A percentile compares a stretch with the other conserved stretches of the same genome.
phyloP scores from a whole-genome alignment of 352 stramenopile species.

The Phytophthora colocasiae region DNA sequence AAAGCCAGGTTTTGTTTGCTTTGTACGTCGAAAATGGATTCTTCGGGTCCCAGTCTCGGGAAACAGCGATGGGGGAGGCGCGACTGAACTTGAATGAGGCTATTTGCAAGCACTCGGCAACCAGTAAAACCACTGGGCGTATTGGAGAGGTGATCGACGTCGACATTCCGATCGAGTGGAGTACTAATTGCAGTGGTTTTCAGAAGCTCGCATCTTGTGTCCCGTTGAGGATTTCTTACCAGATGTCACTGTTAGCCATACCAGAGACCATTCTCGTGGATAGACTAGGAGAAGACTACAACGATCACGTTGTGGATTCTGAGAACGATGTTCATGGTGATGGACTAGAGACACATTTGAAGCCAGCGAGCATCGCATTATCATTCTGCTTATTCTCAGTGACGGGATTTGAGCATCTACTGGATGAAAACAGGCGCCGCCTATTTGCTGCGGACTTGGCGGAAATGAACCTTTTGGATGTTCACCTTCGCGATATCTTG shows the following conservation, averaged over 20 bases:
- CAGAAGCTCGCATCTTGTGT: slow-evolving; percentile 3
- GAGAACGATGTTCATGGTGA: neutral
- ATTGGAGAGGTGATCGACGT: neutral
- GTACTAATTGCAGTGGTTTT: neutral
- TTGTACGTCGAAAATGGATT: slow-evolving; percentile 39
- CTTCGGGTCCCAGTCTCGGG: slow-evolving; percentile 17
- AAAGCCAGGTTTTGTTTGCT: slow-evolving; percentile 27
- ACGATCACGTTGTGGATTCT: neutral
- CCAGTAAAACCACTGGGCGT: neutral
- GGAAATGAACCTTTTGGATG: neutral
- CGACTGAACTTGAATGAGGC: slow-evolving; percentile 27
- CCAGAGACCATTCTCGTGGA: neutral
- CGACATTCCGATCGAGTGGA: slow-evolving; percentile 12
- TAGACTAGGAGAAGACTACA: neutral
- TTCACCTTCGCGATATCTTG: neutral
- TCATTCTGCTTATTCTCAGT: slow-evolving; percentile 8
- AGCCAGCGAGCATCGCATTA: neutral
- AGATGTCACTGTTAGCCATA: neutral
- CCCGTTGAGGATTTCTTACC: slow-evolving; percentile 8
- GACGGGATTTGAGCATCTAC: neutral
- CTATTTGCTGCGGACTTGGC: neutral
- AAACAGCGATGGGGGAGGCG: slow-evolving; percentile 29
- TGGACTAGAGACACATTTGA: neutral
- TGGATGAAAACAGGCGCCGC: slow-evolving; percentile 1
- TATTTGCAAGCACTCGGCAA: neutral